Conservation (phyloP, 2,329 filamentous ascomycete species). For the Pseudogymnoascus pannorum region DNA sequence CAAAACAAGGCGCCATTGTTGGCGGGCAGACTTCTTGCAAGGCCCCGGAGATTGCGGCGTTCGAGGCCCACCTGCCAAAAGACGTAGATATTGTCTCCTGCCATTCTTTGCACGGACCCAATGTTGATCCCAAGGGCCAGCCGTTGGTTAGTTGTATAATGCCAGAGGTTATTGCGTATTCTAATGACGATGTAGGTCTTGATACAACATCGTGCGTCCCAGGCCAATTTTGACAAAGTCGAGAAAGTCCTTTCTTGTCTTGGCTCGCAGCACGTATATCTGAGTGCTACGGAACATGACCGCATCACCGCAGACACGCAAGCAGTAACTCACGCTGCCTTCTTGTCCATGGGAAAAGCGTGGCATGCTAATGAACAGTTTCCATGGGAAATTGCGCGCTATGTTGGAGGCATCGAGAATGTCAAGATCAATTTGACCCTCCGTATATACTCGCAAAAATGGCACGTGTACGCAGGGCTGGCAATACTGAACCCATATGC, state of each 20-base stretch:
- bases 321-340: conserved; percentile 94
- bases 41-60: conserved; percentile 88
- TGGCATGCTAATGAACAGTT: conserved; percentile 96
- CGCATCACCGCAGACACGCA: conserved; percentile 97
- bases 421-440: conserved; percentile 98
- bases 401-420: conserved; percentile 95
- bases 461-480: conserved; percentile 97
- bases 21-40: conserved; percentile 98
- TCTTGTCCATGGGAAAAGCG: conserved; percentile 93
- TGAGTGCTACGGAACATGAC: conserved; percentile 83
- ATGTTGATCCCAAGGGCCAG: conserved; percentile 80
- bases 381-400: conserved; percentile 93
- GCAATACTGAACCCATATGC: conserved; percentile 95
- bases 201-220: conserved; percentile 84
- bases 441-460: conserved; percentile 96
- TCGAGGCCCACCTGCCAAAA: conserved; percentile 76
- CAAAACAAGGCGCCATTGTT: conserved; percentile 89
- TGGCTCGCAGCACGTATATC: conserved; percentile 75
- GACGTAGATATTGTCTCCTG: conserved; percentile 94
- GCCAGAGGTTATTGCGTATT: background rate
- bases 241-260: conserved; percentile 77
- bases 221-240: conserved; percentile 69
- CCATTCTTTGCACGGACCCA: conserved; percentile 92
- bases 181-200: conserved; percentile 46
- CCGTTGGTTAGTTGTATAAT: conserved; percentile 56